Conservation (phyloP, 768 basidiomycete species). For the Trichaptum fuscoviolaceum region DNA sequence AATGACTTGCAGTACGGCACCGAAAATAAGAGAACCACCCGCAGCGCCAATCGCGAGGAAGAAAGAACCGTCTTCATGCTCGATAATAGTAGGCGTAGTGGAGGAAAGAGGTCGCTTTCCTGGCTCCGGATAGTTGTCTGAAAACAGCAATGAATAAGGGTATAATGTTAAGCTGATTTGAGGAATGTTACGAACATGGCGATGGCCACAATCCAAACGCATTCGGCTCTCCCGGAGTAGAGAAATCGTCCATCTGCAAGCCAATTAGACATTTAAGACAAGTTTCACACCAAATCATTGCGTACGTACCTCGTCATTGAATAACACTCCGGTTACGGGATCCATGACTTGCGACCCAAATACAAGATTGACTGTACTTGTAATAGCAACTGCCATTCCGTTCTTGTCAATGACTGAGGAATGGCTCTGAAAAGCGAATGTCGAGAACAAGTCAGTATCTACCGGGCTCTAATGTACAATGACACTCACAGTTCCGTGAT, state of each 20-base stretch:
- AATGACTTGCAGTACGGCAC: slow-evolving; percentile 71
- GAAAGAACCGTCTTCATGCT: slow-evolving; percentile 67
- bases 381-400: slow-evolving; percentile 87
- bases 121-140: slow-evolving; percentile 85
- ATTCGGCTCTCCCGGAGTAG: slow-evolving; percentile 76
- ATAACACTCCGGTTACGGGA: slow-evolving; percentile 77
- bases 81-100: slow-evolving; percentile 73
- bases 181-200: slow-evolving; percentile 48
- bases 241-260: slow-evolving; percentile 84
- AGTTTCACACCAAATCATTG: not conserved
- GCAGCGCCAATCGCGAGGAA: slow-evolving; percentile 76
- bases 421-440: slow-evolving; percentile 55
- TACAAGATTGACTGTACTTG: slow-evolving; percentile 83
- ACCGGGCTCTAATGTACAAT: not conserved
- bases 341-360: slow-evolving; percentile 90
- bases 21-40: slow-evolving; percentile 84
- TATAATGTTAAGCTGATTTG: not conserved
- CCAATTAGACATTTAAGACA: not conserved
- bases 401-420: slow-evolving; percentile 75
- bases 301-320: slow-evolving; percentile 73
- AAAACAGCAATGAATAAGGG: not conserved
- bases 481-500: slow-evolving; percentile 79
- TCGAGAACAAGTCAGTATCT: not conserved
- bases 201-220: slow-evolving; percentile 79
- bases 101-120: slow-evolving; percentile 91